Evolutionary conservation across 1,284 basidiomycete genomes (phyloP).

Genomic region (Marasmius sp.): DNA sequence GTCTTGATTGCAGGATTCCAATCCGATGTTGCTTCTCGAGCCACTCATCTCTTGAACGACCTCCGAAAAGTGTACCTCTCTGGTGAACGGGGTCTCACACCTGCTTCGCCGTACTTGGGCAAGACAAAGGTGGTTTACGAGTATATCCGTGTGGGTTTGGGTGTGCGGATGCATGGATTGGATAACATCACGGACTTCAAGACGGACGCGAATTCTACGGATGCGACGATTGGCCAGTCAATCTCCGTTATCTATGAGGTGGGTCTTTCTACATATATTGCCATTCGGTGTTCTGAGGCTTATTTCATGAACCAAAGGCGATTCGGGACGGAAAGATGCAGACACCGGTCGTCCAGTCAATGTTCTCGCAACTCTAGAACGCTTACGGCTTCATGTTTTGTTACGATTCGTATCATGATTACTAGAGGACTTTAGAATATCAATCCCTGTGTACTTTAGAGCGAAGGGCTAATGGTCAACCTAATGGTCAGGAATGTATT

Average conservation of each 20-base stretch:
- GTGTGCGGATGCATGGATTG: constrained; percentile 71
- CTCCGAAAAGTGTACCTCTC: constrained; percentile 55
- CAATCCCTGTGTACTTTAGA: too few relatives aligned
- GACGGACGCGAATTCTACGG: constrained; percentile 49
- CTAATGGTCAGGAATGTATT: too few relatives aligned
- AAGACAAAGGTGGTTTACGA: constrained; percentile 69
- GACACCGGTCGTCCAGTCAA: constrained; percentile 3
- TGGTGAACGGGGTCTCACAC: constrained; percentile 52
- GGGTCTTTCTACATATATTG: constrained; percentile 11
- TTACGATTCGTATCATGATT: too few relatives aligned
- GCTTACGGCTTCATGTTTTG: too few relatives aligned
- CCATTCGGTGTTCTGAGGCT: not conserved
- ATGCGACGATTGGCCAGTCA: constrained; percentile 63
- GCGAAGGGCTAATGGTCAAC: too few relatives aligned
- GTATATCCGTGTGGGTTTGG: constrained; percentile 55
- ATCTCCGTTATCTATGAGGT: constrained; percentile 71
- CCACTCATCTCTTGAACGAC: constrained; percentile 43
- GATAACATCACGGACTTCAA: constrained; percentile 59
- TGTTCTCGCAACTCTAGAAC: too few relatives aligned
- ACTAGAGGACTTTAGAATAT: too few relatives aligned
- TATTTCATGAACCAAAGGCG: constrained; percentile 31
- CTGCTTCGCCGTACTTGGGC: constrained; percentile 61
- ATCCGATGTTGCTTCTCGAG: constrained; percentile 43
- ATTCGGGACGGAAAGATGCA: constrained; percentile 75
- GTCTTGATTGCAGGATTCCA: constrained; percentile 51